Base-by-base conservation (phyloP, 2,329 filamentous ascomycete genomes). In the Diplodia mutila region DNA sequence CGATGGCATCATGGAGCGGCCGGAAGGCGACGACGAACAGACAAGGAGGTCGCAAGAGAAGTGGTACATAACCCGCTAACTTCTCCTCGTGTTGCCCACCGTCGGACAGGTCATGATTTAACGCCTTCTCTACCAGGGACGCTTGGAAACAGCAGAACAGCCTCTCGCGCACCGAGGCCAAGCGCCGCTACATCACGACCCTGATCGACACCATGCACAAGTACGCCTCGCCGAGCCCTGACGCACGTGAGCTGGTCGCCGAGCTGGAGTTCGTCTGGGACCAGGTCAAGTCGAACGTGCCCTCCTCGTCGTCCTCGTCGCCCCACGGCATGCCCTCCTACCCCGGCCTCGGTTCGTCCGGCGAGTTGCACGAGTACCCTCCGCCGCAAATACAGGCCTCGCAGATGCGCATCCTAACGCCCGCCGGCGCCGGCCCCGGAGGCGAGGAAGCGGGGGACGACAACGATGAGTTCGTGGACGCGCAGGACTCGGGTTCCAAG, bases 221-320 rank as follows among this genome's bases (percentile, higher is more conserved):
- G 76, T 98, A 97, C 82, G 95, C 95, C 61, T 95, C 86, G 52
- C 86, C 90, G 49, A 97, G 93, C 21, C 86, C 90, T 59, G 93
- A 97, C 77, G 93, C 93, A 8, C 87, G 90, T 69, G 94, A 97
- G 79, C 85, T 99, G 48, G 94, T 98, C 46, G 86, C 89, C 11
- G 95, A 99, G 79, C 87, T 99, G n/a, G 95, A 99, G 80, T 99
- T 98, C 74, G 94, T 99, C 48, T 99, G 95, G 95, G 93, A 97
- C 73, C 95, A 98, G 78, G 94, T 99, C 73, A 97, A 95, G 79
- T 91, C 90, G 72, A 97, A 94, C 74, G 87, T 84, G 9, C 79
- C 88, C 12, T 88, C 90, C 21, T 89, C 90, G 0, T 79, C 46
- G 81, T 89, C 48, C 77, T 85, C 74, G 5, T 80, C 74, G 21